Conservation (phyloP, 1,139 yeast species). For the Geotrichum candidum region DNA sequence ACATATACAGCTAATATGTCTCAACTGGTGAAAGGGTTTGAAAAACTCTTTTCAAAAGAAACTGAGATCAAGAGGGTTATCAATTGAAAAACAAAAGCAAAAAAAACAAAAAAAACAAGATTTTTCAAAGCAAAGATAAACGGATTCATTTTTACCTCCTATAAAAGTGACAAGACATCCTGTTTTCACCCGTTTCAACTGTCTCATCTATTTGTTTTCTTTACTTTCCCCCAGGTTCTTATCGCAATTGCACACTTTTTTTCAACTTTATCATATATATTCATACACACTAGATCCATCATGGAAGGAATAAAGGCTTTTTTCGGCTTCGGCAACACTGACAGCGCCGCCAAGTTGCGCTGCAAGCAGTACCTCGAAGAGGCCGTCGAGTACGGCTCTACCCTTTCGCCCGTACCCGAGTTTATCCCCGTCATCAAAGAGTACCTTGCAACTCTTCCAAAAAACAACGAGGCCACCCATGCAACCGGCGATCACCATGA, state of each 20-base stretch:
- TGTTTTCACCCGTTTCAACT: not conserved
- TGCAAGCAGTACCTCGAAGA: constrained; percentile 11
- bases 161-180: too few relatives aligned
- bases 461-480: not conserved
- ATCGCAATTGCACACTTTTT: not conserved
- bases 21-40: too few relatives aligned
- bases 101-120: not conserved
- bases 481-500: not conserved
- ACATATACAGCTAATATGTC: too few relatives aligned
- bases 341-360: constrained; percentile 9
- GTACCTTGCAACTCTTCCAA: constrained; percentile 4
- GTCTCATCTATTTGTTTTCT: not conserved
- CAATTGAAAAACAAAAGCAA: not conserved
- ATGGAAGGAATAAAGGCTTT: constrained; percentile 15
- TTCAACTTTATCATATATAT: too few relatives aligned
- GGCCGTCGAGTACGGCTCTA: constrained; percentile 9
- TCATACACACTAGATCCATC: not conserved
- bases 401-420: constrained; percentile 10
- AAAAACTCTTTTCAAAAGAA: too few relatives aligned
- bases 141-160: not conserved
- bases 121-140: not conserved
- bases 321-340: constrained; percentile 11
- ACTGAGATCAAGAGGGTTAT: too few relatives aligned
- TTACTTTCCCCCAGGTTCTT: not conserved
- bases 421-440: constrained; percentile 5